Base-by-base conservation (phyloP, 2,329 filamentous ascomycete genomes). In the Ophiostoma sp. region DNA sequence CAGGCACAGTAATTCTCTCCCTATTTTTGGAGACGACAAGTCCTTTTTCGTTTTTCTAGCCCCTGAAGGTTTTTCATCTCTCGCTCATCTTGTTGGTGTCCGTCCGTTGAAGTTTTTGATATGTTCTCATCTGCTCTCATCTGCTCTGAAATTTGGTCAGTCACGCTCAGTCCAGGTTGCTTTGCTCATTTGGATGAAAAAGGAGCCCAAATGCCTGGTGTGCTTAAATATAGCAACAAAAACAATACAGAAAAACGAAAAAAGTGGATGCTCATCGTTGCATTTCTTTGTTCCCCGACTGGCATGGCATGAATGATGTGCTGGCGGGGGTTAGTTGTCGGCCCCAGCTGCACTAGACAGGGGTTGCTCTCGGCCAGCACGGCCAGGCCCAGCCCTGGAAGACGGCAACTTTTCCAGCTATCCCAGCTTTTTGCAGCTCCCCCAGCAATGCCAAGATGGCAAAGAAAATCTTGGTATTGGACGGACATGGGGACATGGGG, bases 201-300 rank as follows among this genome's bases (percentile, higher is more conserved):
- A 69, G n/a, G 33, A 69, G 50, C 31, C 22, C 25, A 59, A 28
- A 70, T 59, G 42, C 28, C n/a, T 68, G 70, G 6, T 28, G 69
- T 66, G 59, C 57, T 52, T 73, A 68, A 73, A 59, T 71, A 71
- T 73, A 73, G 72, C 59, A 73, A 68, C 72, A 59, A 33, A 69
- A 69, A 39, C 36, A 71, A 48, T 17, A 64, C 17, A 19, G n/a
- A 22, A 55, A 52, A 36, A 64, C 12, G 15, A 48, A 3, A 36
- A 36, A 63, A 48, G 36, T 48, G 57, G 25, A 15, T 59, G 33
- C 33, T 36, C 8, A n/a, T 36, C 8, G 33, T 8, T 36, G 39
- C 17, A 12, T 48, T 17, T 69, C 45, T 36, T 55, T 68, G 64
- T 68, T 25, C 59, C n/a, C 3, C 42, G 15, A 48, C 4, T 19